Percentiles rank a stretch among this genome's conserved stretches.
phyloP scores from a whole-genome alignment of 1,284 basidiomycete genomes.

The Ustilago xerochloae region DNA sequence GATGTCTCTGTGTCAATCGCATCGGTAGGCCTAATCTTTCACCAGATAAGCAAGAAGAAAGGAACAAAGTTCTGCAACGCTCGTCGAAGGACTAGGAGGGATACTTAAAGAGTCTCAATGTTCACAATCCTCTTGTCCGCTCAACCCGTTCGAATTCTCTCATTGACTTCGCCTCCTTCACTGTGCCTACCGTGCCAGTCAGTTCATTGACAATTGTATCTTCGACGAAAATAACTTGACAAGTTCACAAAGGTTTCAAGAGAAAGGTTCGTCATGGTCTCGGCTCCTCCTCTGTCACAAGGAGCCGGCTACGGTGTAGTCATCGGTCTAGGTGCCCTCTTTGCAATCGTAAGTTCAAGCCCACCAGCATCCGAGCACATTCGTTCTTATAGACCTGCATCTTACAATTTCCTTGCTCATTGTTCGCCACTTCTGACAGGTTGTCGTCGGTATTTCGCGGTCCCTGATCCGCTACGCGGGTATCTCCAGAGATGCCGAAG shows the following conservation, averaged over 20 bases:
- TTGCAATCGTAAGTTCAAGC: constrained; percentile 52
- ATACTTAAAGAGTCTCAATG: constrained; percentile 1
- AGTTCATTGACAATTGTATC: too few species aligned
- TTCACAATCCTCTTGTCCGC: too few species aligned
- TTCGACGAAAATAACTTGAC: too few species aligned
- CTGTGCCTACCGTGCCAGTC: too few species aligned
- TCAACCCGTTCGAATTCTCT: too few species aligned
- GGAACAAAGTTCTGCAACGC: not conserved
- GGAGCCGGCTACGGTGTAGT: constrained; percentile 66
- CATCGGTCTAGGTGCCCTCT: constrained; percentile 62
- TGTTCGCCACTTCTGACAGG: constrained; percentile 10
- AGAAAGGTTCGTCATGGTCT: constrained; percentile 19
- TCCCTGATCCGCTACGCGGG: constrained; percentile 47
- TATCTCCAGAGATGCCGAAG: constrained; percentile 48
- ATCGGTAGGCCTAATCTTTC: too few species aligned
- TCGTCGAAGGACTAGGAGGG: not conserved
- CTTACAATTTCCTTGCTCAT: too few species aligned
- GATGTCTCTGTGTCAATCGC: not conserved
- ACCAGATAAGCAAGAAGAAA: not conserved
- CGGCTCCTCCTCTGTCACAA: constrained; percentile 54
- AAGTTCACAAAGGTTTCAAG: too few species aligned
- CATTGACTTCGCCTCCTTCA: too few species aligned
- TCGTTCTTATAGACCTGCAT: too few species aligned
- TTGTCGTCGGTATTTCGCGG: constrained; percentile 54
- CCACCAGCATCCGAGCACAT: too few species aligned